Evolutionary conservation across 1,284 basidiomycete genomes (phyloP).

Genomic region (Mrakiaceae sp.): DNA sequence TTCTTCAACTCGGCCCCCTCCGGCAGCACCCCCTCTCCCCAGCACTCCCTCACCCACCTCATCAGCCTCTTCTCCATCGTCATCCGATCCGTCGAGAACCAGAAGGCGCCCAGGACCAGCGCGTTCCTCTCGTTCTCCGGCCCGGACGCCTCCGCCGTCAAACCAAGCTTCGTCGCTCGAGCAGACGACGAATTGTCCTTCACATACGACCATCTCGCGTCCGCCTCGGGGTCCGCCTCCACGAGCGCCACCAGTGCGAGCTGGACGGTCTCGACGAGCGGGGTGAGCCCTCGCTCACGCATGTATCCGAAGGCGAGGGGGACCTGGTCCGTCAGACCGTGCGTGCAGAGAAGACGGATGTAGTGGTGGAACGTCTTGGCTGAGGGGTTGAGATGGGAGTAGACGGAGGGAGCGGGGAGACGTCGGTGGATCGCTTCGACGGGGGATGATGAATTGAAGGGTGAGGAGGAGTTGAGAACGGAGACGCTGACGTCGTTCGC

Average conservation of each 20-base stretch:
- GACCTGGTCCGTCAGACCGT: constrained; percentile 46
- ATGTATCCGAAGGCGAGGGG: constrained; percentile 68
- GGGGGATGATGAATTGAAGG: constrained; percentile 5
- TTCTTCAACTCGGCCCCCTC: constrained; percentile 30
- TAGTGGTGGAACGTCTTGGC: constrained; percentile 49
- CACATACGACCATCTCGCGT: constrained; percentile 23
- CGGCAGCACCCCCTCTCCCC: constrained; percentile 46
- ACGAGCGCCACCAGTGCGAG: constrained; percentile 56
- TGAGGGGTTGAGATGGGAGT: constrained; percentile 42
- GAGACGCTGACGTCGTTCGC: neutral
- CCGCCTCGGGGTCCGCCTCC: constrained; percentile 45
- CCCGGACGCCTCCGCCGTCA: constrained; percentile 26
- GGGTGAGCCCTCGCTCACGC: constrained; percentile 47
- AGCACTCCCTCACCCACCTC: constrained; percentile 57
- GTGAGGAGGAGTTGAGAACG: neutral
- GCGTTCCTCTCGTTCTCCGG: constrained; percentile 11
- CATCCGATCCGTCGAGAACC: constrained; percentile 11
- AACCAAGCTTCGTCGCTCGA: constrained; percentile 45
- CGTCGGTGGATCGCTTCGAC: constrained; percentile 8
- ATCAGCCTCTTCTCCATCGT: constrained; percentile 44
- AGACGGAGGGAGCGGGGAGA: constrained; percentile 20
- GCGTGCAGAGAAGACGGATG: constrained; percentile 50
- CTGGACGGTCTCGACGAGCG: constrained; percentile 47
- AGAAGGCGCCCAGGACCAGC: neutral
- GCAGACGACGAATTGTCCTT: constrained; percentile 26